Percentiles rank a stretch among this genome's conserved stretches.
Evolutionary conservation across 176 grass and related monocot species (phyloP).

Genomic region (Carex parvula): DNA sequence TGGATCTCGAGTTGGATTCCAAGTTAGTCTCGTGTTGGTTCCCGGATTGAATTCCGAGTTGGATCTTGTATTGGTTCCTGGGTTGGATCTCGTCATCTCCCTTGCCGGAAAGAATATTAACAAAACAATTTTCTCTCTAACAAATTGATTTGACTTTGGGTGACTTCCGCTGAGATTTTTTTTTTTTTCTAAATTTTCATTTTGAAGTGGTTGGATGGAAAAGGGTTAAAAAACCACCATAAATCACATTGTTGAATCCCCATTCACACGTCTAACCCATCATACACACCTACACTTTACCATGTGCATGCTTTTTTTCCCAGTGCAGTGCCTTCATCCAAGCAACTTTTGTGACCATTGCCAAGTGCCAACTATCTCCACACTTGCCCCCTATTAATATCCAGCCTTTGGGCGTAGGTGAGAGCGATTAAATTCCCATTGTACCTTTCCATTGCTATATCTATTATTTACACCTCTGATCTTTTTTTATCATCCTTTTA

Average conservation of each 20-base stretch:
- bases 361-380: constrained; percentile 20
- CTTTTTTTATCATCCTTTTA: background rate
- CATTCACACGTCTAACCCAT: constrained; percentile 19
- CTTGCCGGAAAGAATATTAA: background rate
- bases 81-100: too few relatives aligned
- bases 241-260: constrained; percentile 3
- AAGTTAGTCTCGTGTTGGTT: too few relatives aligned
- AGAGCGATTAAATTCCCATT: constrained; percentile 22
- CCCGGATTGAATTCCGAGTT: too few relatives aligned
- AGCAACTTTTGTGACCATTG: constrained; percentile 31
- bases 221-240: constrained; percentile 1
- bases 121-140: background rate
- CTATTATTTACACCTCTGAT: background rate
- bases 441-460: constrained; percentile 13
- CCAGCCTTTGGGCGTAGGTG: constrained; percentile 25
- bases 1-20: too few relatives aligned
- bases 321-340: background rate
- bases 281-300: constrained; percentile 27
- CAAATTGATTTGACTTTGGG: background rate
- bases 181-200: background rate
- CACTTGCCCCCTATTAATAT: constrained; percentile 15
- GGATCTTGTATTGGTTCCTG: too few relatives aligned
- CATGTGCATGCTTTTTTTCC: constrained; percentile 14
- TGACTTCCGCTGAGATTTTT: background rate
- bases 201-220: constrained; percentile 9